Evolutionary conservation across 768 basidiomycete species (phyloP).

Genomic region (Baorangia bicolor): DNA sequence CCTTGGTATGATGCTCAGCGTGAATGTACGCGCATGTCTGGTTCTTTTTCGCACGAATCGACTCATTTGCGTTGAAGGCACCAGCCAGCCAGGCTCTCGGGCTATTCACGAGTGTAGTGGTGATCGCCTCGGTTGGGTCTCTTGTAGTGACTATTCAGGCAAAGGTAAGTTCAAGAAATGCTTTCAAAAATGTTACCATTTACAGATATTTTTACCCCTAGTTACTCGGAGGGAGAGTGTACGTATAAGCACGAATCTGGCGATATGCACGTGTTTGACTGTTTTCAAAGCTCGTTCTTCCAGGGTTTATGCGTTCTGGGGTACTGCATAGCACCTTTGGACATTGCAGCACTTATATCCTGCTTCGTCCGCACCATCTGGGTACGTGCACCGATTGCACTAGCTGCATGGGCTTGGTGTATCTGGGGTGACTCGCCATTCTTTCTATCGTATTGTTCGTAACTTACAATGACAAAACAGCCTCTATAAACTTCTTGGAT

Average conservation of each 20-base stretch:
- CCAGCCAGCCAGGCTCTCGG: constrained; percentile 79
- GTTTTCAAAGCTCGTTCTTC: constrained; percentile 75
- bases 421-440: constrained; percentile 76
- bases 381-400: constrained; percentile 80
- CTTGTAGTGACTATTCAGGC: constrained; percentile 94
- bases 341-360: constrained; percentile 85
- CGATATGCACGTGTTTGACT: neutral
- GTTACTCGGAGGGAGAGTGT: constrained; percentile 85
- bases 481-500: constrained; percentile 92
- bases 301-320: constrained; percentile 94
- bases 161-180: constrained; percentile 53
- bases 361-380: constrained; percentile 85
- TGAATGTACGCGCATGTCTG: constrained; percentile 56
- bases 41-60: neutral
- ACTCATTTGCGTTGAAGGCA: constrained; percentile 51
- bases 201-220: constrained; percentile 26
- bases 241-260: constrained; percentile 25
- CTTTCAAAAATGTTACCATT: neutral
- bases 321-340: constrained; percentile 91
- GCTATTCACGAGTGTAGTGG: constrained; percentile 93
- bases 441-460: neutral
- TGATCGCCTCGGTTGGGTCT: constrained; percentile 88
- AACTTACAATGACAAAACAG: constrained; percentile 38
- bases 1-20: constrained; percentile 80
- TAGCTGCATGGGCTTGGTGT: constrained; percentile 92